Conservation (phyloP, 2,329 filamentous ascomycete species). For the Pseudogymnoascus sp. region DNA sequence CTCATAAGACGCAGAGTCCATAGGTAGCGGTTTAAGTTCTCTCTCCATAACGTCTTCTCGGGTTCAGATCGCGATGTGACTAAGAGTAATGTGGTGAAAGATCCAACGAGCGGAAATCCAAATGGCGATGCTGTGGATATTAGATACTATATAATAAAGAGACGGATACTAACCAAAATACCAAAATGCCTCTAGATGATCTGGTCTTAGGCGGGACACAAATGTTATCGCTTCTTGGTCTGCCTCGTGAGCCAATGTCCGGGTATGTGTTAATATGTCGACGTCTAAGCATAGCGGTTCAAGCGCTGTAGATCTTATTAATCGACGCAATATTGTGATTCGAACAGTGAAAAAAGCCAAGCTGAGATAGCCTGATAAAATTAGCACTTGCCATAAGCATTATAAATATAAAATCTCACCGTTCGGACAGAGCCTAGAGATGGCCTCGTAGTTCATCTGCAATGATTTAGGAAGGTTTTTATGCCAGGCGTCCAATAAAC, state of each 20-base stretch:
- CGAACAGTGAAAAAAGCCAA: constrained; percentile 44
- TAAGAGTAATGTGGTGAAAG: neutral
- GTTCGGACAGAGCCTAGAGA: constrained; percentile 30
- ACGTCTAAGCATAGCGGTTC: neutral
- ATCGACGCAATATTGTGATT: constrained; percentile 29
- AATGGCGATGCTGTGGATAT: neutral
- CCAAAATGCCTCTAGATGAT: neutral
- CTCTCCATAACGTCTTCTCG: neutral
- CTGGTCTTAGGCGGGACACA: neutral
- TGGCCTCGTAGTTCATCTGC: constrained; percentile 35
- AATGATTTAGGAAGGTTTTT: constrained; percentile 37
- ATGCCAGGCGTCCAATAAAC: constrained; percentile 41
- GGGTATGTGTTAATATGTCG: neutral
- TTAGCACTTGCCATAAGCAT: neutral
- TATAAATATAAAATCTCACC: neutral
- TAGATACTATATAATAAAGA: neutral
- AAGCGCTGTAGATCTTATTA: neutral
- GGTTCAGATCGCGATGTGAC: neutral
- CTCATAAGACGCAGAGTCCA: neutral
- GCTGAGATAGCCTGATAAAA: constrained; percentile 37
- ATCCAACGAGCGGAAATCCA: neutral
- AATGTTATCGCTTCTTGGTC: neutral
- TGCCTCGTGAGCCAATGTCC: neutral
- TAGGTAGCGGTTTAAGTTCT: neutral
- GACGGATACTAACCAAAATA: neutral